A percentile compares a stretch with the other conserved stretches of the same genome.
Evolutionary conservation across 2,329 filamentous ascomycete species (phyloP).

Genomic region (Hirsutella rhossiliensis): DNA sequence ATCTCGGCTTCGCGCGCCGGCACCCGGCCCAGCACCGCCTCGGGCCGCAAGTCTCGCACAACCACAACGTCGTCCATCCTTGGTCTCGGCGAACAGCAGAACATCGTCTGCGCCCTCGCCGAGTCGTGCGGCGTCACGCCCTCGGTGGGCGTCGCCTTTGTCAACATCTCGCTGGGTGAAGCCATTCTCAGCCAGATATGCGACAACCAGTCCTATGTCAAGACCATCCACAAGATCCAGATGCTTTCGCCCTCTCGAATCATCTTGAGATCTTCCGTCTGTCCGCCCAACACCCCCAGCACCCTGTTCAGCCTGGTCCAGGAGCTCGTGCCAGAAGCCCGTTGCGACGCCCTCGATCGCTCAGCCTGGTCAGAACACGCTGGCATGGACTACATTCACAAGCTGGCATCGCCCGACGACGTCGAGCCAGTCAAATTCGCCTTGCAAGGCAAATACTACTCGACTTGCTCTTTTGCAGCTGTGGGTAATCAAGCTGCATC

Average conservation of each 20-base stretch:
- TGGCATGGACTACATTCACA: constrained; percentile 67
- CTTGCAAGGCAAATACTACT: constrained; percentile 73
- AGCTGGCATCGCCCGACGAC: constrained; percentile 70
- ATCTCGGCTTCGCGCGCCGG: constrained; percentile 9
- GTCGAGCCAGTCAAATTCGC: constrained; percentile 70
- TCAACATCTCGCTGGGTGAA: constrained; percentile 78
- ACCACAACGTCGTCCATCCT: constrained; percentile 23
- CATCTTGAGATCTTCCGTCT: constrained; percentile 62
- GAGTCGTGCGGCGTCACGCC: constrained; percentile 82
- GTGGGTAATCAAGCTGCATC: constrained; percentile 37
- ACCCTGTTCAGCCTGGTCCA: constrained; percentile 64
- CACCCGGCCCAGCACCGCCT: constrained; percentile 25
- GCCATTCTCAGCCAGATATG: constrained; percentile 81
- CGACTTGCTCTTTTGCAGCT: constrained; percentile 74
- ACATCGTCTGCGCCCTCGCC: constrained; percentile 77
- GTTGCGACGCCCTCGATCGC: constrained; percentile 48
- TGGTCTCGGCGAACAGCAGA: constrained; percentile 43
- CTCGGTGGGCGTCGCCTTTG: constrained; percentile 72
- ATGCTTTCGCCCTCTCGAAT: constrained; percentile 72
- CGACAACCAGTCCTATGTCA: constrained; percentile 84
- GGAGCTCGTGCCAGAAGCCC: constrained; percentile 30
- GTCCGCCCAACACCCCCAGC: constrained; percentile 52
- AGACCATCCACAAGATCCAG: constrained; percentile 75
- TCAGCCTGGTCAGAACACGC: constrained; percentile 72
- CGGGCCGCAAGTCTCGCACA: constrained; percentile 32